Evolutionary conservation across 225 moss, liverwort and hornwort genomes (phyloP), one percentile per base, ranked within the genome.

Genomic region (Neckera pumila): DNA sequence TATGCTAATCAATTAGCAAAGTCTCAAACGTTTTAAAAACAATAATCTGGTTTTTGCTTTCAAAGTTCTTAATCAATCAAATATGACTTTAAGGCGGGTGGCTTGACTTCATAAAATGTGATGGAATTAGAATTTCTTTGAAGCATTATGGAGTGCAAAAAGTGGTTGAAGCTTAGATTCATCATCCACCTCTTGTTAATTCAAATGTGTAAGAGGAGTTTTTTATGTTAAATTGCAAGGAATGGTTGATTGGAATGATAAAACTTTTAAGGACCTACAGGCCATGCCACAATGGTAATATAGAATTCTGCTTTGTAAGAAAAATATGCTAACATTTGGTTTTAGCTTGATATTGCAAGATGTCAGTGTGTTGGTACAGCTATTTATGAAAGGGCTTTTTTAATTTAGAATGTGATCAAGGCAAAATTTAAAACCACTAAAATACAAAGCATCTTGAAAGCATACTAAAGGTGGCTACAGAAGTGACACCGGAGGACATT

Each of bases 341-440:
- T 67, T 67, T 20, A 21, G 21, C 1, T 67, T 67, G 1, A 67
- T 21, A 12, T 67, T n/a, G 2, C 12, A n/a, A 67, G n/a, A 67
- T 67, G 3, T 67, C 12, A 67, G 12, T n/a, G 1, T n/a, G 0
- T 12, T 67, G 7, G 0, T 67, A n/a, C 4, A 17, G 0, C 31
- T 21, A n/a, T 1, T 67, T 21, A 3, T 67, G 12, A 21, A n/a
- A n/a, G 38, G 22, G 1, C 7, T n/a, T n/a, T 12, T 4, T 12
- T 3, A n/a, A 43, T 43, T 27, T 5, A 14, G 4, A 69, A 15
- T 9, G 9, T 42, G 5, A 26, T 71, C 8, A 71, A 9, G 9
- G 15, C 26, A 71, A 42, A 72, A 9, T 43, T 72, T 17, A 10
- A 2, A 45, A 6, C 1, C 1, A 0, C 3, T 17, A 43, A 28